These are phyloP conservation scores for Mesembryanthemum crystallinum DNA, from an alignment of 148 eudicot genomes.

Conservation along the genomic window DNA sequence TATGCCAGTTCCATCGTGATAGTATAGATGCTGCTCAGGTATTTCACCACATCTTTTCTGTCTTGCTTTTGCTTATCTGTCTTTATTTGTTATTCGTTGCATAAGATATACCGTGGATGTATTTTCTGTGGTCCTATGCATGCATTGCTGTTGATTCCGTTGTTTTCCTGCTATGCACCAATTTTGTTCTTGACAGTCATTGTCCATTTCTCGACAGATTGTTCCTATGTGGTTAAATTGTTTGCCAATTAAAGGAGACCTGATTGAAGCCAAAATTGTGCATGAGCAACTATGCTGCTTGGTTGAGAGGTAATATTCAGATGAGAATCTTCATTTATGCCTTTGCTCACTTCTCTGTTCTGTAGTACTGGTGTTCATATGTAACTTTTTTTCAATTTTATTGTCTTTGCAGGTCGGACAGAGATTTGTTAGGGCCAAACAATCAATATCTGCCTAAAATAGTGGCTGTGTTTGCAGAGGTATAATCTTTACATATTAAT, in stretches of 20 bases:
- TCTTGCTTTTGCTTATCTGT: not conserved
- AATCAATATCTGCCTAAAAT: conserved; percentile 41
- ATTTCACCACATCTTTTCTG: not conserved
- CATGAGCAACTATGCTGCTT: conserved; percentile 47
- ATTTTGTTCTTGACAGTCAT: not conserved
- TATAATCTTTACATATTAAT: conserved; percentile 9
- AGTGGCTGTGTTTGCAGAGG: conserved; percentile 48
- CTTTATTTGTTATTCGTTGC: not conserved
- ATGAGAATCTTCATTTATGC: not conserved
- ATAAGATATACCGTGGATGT: not conserved
- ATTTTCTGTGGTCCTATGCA: not conserved
- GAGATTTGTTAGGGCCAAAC: conserved; percentile 40
- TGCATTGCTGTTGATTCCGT: not conserved
- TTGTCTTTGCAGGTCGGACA: conserved; percentile 37
- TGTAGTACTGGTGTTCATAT: not conserved
- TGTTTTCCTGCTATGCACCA: not conserved
- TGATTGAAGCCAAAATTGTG: conserved; percentile 46
- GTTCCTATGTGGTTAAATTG: conserved; percentile 42
- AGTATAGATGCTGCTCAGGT: conserved; percentile 44
- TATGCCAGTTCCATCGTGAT: conserved; percentile 47
- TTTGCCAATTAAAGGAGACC: conserved; percentile 44
- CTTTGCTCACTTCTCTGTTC: not conserved
- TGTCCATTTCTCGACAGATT: conserved; percentile 25
- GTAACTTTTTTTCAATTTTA: not conserved
- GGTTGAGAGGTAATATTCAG: conserved; percentile 40